A percentile compares a stretch with the other conserved stretches of the same genome.
These are phyloP conservation scores for Cladophialophora yegresii DNA, from an alignment of 2,329 filamentous ascomycete genomes.

Conservation along the genomic window DNA sequence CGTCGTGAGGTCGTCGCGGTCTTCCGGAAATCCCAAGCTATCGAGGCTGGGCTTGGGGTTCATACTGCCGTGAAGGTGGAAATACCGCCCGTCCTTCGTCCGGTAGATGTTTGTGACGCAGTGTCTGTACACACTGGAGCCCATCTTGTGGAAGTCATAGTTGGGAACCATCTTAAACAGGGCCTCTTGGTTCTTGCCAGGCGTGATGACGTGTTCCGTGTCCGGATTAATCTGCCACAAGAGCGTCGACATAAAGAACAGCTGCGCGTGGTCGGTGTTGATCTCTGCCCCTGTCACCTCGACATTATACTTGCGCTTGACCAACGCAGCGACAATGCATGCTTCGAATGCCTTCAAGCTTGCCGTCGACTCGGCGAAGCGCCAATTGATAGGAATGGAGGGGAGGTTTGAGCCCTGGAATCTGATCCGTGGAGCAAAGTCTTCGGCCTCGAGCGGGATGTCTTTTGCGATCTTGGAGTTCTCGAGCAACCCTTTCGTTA, in stretches of 20 bases:
- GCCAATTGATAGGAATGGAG: constrained; percentile 57
- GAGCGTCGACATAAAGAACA: constrained; percentile 49
- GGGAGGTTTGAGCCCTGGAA: constrained; percentile 16
- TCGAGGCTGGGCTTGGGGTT: constrained; percentile 50
- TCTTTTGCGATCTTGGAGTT: constrained; percentile 53
- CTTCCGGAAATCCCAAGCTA: constrained; percentile 42
- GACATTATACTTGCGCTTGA: constrained; percentile 51
- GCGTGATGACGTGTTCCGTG: constrained; percentile 34
- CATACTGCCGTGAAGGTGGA: constrained; percentile 53
- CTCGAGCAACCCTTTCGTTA: constrained; percentile 51
- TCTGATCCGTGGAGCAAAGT: constrained; percentile 47
- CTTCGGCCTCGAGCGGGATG: constrained; percentile 48
- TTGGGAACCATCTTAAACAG: constrained; percentile 50
- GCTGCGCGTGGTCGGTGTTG: constrained; percentile 51
- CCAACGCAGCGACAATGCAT: constrained; percentile 48
- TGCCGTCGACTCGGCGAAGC: constrained; percentile 57
- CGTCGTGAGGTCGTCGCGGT: constrained; percentile 36
- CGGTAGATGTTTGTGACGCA: constrained; percentile 50
- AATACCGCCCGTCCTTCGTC: constrained; percentile 50
- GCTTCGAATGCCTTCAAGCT: constrained; percentile 55
- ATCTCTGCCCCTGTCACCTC: constrained; percentile 48
- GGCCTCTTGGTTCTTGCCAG: constrained; percentile 31
- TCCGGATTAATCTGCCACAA: constrained; percentile 42
- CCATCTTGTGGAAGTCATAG: constrained; percentile 65
- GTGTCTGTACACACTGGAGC: constrained; percentile 50